Conservation (phyloP, 2,329 filamentous ascomycete genomes). For the Colletotrichum sublineola region DNA sequence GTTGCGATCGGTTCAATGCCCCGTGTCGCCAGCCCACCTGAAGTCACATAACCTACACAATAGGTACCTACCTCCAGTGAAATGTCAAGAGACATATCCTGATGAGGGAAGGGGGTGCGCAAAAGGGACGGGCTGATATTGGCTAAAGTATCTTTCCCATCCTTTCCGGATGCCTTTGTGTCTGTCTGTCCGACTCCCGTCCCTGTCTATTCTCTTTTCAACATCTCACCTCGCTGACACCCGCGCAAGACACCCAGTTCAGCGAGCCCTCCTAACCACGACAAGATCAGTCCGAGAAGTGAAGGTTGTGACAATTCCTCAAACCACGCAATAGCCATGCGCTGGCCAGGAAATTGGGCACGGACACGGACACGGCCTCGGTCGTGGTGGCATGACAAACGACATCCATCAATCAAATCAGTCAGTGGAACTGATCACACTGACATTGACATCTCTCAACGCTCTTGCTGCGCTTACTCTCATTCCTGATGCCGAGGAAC, state of each 20-base stretch:
- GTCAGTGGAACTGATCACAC: background rate
- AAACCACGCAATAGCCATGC: constrained; percentile 16
- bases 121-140: background rate
- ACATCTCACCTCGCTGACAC: background rate
- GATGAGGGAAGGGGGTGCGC: background rate
- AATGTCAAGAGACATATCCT: background rate
- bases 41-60: background rate
- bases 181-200: background rate
- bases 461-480: background rate
- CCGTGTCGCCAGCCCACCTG: background rate
- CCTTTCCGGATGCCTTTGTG: background rate
- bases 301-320: constrained; percentile 22
- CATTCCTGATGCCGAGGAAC: background rate
- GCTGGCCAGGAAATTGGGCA: background rate
- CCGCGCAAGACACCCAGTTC: background rate
- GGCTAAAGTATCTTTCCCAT: constrained; percentile 5
- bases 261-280: background rate
- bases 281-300: background rate
- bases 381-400: constrained; percentile 7
- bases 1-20: background rate
- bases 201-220: background rate
- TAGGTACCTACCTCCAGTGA: background rate
- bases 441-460: background rate
- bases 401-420: constrained; percentile 13
- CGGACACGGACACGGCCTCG: constrained; percentile 8